Conservation (phyloP, 768 basidiomycete species). For the Amanita polypyramis region DNA sequence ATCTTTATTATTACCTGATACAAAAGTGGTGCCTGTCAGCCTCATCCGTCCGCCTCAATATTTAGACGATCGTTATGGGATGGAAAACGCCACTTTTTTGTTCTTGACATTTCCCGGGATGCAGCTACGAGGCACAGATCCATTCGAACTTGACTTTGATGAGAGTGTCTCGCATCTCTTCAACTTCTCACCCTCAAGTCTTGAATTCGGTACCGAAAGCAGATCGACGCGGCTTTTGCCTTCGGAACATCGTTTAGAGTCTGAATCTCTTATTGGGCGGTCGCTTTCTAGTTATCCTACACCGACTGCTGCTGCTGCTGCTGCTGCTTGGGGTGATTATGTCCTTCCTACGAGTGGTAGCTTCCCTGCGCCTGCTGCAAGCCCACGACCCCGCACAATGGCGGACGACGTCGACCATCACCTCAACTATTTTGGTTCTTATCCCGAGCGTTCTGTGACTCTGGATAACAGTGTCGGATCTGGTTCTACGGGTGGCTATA, state of each 20-base stretch:
- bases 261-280: not conserved
- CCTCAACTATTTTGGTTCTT: not conserved
- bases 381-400: not conserved
- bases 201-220: too few relatives aligned
- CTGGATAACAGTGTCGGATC: not conserved
- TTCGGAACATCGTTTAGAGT: not conserved
- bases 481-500: not conserved
- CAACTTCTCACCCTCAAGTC: not conserved
- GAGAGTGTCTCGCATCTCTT: not conserved
- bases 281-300: not conserved
- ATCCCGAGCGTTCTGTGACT: not conserved
- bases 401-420: not conserved
- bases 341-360: not conserved
- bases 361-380: not conserved
- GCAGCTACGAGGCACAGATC: not conserved
- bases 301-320: not conserved
- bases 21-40: conserved; percentile 5
- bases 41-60: conserved; percentile 5
- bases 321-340: not conserved
- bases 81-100: not conserved
- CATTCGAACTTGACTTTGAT: not conserved
- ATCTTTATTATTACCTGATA: not conserved
- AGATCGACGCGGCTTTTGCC: not conserved
- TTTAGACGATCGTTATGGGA: not conserved
- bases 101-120: not conserved